Evolutionary conservation across 805 yeast species (phyloP).

Genomic region (Hagleromyces aurorensis): DNA sequence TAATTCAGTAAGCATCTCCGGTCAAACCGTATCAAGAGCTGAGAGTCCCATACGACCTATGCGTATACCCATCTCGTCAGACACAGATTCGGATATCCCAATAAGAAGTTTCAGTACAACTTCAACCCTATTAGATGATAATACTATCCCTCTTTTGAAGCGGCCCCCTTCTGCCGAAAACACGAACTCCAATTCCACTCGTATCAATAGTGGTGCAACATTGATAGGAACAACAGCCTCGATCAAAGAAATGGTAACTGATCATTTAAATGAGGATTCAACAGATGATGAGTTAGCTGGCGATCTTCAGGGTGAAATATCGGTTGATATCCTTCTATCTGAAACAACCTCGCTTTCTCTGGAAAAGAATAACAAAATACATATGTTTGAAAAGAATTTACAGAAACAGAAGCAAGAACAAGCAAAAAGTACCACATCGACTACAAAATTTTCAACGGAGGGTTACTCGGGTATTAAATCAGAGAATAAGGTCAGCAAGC

Average conservation of each 20-base stretch:
- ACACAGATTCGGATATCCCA: too few species aligned
- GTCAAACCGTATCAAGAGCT: constrained; percentile 1
- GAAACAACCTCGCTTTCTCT: constrained; percentile 6
- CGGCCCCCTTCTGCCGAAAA: constrained; percentile 8
- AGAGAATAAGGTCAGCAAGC: constrained; percentile 52
- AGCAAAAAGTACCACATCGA: constrained; percentile 7
- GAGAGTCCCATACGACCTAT: constrained; percentile 10
- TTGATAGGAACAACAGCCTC: constrained; percentile 9
- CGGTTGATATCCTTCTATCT: constrained; percentile 2
- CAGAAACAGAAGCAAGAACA: constrained; percentile 15
- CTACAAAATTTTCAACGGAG: constrained; percentile 27
- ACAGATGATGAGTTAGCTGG: constrained; percentile 2
- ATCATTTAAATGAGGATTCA: constrained; percentile 5
- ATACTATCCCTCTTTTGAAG: constrained; percentile 6
- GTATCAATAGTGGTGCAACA: constrained; percentile 13
- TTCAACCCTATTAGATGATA: constrained; percentile 8
- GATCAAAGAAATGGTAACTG: constrained; percentile 17
- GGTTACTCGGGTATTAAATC: constrained; percentile 38
- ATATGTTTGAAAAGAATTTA: constrained; percentile 25
- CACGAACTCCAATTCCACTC: constrained; percentile 8
- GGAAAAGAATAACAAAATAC: constrained; percentile 20
- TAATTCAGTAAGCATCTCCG: constrained; percentile 1
- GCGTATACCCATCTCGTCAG: too few species aligned
- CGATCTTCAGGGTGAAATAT: constrained; percentile 1
- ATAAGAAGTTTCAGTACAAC: constrained; percentile 6